Evolutionary conservation across 192 early-diverging fungal species (phyloP).

Genomic region (Rhizophagus clarus): DNA sequence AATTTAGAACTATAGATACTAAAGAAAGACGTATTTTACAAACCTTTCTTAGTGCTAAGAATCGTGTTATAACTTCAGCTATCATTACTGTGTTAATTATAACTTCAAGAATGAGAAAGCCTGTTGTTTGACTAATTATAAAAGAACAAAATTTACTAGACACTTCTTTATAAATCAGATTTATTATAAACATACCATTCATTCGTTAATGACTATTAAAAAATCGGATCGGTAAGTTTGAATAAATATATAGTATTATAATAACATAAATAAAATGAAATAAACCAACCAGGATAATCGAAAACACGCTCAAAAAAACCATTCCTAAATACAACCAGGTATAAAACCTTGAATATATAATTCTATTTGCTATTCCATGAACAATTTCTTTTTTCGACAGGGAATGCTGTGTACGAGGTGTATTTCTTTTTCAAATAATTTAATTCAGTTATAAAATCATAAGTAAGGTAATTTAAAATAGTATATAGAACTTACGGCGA

Average conservation of each 20-base stretch:
- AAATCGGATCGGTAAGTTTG: not conserved
- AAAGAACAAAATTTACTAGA: not conserved
- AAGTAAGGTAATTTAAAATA: not conserved
- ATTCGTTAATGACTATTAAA: conserved; percentile 39
- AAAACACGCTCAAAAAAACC: conserved; percentile 50
- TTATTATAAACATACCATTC: conserved; percentile 40
- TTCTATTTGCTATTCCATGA: conserved; percentile 59
- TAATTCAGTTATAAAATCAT: not conserved
- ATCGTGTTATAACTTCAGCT: conserved; percentile 66
- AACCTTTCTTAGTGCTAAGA: conserved; percentile 66
- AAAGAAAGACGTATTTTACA: not conserved
- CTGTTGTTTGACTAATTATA: conserved; percentile 56
- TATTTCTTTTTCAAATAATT: not conserved
- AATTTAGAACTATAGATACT: not conserved
- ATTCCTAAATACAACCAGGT: conserved; percentile 56
- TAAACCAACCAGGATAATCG: conserved; percentile 51
- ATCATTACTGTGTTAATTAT: conserved; percentile 78
- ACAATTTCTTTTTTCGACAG: conserved; percentile 52
- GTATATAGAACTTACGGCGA: not conserved
- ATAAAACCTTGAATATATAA: conserved; percentile 63
- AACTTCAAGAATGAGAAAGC: conserved; percentile 72
- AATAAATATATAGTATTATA: not conserved
- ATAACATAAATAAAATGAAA: not conserved
- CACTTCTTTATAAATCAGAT: not conserved
- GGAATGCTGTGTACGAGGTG: conserved; percentile 46